A percentile compares a stretch with the other conserved stretches of the same genome.
phyloP scores from a whole-genome alignment of 164 flowering plant genomes.

The Santalum album region DNA sequence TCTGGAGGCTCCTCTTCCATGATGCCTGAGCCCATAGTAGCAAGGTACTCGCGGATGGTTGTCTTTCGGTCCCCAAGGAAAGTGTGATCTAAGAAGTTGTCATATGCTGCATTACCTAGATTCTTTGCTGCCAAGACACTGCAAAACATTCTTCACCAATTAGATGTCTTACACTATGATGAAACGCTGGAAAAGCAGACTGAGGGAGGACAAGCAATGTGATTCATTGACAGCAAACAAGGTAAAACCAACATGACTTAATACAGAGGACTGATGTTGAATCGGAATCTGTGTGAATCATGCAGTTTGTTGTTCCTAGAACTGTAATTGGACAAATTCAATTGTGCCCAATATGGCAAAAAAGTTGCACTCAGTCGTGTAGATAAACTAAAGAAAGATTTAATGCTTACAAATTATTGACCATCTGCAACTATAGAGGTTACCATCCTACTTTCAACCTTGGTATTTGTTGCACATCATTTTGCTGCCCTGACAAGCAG shows the following conservation, averaged over 20 bases:
- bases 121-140: conserved; percentile 87
- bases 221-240: too few species aligned
- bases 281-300: too few species aligned
- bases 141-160: conserved; percentile 10
- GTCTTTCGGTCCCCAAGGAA: conserved; percentile 71
- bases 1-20: conserved; percentile 97
- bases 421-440: neutral
- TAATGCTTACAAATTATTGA: neutral
- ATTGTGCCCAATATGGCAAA: too few species aligned
- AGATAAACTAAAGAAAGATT: too few species aligned
- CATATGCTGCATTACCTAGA: conserved; percentile 47
- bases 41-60: conserved; percentile 61
- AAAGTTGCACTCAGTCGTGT: too few species aligned
- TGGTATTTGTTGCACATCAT: neutral
- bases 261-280: too few species aligned
- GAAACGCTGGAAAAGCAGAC: too few species aligned
- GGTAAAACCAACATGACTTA: too few species aligned
- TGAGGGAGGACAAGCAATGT: too few species aligned
- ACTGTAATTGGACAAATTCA: too few species aligned
- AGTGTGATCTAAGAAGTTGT: conserved; percentile 89
- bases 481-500: neutral
- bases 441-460: neutral
- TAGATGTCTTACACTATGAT: neutral
- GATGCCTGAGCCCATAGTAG: conserved; percentile 63
- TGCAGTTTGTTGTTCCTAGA: too few species aligned